Conservation (phyloP, 176 grass and related monocot genomes). For the Thalia dealbata region DNA sequence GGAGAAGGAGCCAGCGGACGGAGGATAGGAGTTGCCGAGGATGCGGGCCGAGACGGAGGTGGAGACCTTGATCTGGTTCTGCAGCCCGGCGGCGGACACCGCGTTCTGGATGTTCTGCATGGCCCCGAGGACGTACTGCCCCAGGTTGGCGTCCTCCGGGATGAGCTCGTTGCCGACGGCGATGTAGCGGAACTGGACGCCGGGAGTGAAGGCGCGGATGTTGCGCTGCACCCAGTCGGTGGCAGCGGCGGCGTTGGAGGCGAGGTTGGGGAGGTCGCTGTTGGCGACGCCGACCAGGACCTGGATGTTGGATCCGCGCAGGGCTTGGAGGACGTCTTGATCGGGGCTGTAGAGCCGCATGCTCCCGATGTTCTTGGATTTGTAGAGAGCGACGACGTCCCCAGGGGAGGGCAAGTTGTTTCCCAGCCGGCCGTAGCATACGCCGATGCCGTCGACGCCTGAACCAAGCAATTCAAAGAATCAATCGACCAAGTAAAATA, state of each 20-base stretch:
- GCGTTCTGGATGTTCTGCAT: slow-evolving; percentile 9
- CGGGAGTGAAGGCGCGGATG: not conserved
- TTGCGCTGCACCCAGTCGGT: not conserved
- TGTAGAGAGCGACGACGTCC: not conserved
- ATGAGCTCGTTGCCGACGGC: slow-evolving; percentile 7
- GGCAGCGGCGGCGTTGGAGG: not conserved
- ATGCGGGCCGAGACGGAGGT: not conserved
- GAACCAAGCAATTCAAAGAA: not conserved
- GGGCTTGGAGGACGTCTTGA: not conserved
- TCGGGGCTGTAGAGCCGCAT: not conserved
- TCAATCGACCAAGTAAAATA: too few relatives aligned
- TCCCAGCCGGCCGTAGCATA: not conserved
- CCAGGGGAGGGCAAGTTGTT: not conserved
- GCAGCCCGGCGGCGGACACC: not conserved
- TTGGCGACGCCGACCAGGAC: not conserved
- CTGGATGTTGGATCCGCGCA: not conserved
- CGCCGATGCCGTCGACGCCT: not conserved
- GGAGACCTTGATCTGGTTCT: slow-evolving; percentile 5
- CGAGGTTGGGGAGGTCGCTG: not conserved
- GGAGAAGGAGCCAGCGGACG: not conserved
- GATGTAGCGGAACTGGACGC: not conserved
- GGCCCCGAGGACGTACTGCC: slow-evolving; percentile 5
- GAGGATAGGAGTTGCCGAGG: not conserved
- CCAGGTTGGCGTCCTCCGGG: not conserved
- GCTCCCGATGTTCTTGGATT: not conserved